Conservation (phyloP, 148 eudicot species). For the Hydrangea macrophylla region DNA sequence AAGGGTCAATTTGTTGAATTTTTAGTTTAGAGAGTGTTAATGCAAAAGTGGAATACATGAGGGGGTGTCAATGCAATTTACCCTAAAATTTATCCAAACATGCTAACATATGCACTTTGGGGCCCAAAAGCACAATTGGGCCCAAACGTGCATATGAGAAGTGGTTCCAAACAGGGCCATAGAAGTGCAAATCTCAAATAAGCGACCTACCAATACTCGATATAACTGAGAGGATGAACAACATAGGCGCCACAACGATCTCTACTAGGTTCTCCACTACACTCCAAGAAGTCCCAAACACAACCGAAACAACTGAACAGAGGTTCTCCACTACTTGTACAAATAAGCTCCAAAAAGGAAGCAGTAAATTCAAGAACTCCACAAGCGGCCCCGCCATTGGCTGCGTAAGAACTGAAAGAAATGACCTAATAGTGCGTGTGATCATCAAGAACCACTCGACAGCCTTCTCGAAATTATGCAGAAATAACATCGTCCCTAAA, state of each 20-base stretch:
- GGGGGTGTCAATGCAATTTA: too few relatives aligned
- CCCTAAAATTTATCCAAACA: too few relatives aligned
- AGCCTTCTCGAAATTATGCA: constrained; percentile 89
- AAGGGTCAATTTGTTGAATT: too few relatives aligned
- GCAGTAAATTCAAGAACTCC: constrained; percentile 41
- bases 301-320: constrained; percentile 46
- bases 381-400: constrained; percentile 73
- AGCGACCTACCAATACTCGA: constrained; percentile 68
- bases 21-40: too few relatives aligned
- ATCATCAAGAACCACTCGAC: constrained; percentile 72
- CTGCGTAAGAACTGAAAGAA: constrained; percentile 64
- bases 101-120: too few relatives aligned
- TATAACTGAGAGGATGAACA: constrained; percentile 53
- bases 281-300: constrained; percentile 48
- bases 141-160: too few relatives aligned
- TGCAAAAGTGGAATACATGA: too few relatives aligned
- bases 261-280: constrained; percentile 46
- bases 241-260: constrained; percentile 63
- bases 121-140: too few relatives aligned
- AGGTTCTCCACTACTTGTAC: constrained; percentile 36
- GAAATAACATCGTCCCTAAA: constrained; percentile 92
- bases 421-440: constrained; percentile 64
- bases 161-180: too few relatives aligned
- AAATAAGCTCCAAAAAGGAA: constrained; percentile 61
- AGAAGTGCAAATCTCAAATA: background rate